Base-by-base conservation (phyloP, 1,139 yeast genomes). In the Candida mesenterica region DNA sequence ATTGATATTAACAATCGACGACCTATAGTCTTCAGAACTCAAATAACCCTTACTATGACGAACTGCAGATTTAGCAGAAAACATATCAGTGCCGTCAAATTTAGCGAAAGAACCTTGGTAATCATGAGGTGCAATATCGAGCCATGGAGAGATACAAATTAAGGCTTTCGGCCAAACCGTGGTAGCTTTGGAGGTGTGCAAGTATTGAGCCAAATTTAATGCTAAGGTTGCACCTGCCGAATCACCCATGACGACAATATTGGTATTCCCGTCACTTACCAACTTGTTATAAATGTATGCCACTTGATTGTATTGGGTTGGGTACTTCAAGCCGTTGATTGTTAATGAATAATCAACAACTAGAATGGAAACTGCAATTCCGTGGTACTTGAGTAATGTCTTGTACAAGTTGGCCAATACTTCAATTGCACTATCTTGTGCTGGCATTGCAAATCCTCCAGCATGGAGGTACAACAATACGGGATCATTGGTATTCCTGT, bases 211-310 rank as follows among this genome's bases (percentile, higher is more conserved):
- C 36, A 55, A 61, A 16, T 47, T 48, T n/a, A 65, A 45, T 1
- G 65, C 46, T 40, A 67, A 49, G 48, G 67, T 59, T 2, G 70
- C 74, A 14, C 74, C 74, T 10, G 72, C 71, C 1, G 71, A 64
- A 43, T 67, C 74, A 1, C 74, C 73, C 42, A 65, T 34, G 4
- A 69, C 46, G 1, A 57, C 45, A 5, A 69, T 50, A 34, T 67
- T 66, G 9, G 46, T 42, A 35, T 57, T 50, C 2, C 67, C 65
- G 18, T 59, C 63, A 2, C 28, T 30, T 6, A 38, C 54, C 36
- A 70, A 57, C 13, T 48, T 44, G 18, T 44, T 37, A 43, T 68
- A 68, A 1, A 65, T 49, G 14, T 48, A 53, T 28, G 55, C 57
- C 22, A 68, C 50, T 43, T 69, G 66, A 24, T 55, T 41, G 20